Evolutionary conservation across 2,329 filamentous ascomycete genomes (phyloP).

Genomic region (Stachybotrys chlorohalonatus): DNA sequence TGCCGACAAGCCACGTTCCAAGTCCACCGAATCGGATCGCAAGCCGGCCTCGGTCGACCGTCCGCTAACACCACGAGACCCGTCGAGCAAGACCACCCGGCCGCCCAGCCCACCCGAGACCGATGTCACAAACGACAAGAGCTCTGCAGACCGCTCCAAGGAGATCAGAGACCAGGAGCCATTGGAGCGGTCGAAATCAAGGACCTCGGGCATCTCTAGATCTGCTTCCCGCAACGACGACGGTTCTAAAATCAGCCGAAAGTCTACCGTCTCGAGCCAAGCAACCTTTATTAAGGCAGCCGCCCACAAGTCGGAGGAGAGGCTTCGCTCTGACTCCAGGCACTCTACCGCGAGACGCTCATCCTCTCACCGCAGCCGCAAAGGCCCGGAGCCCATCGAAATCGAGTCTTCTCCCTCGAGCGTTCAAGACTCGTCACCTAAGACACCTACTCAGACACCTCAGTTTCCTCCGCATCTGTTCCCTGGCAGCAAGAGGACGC

Average conservation of each 20-base stretch:
- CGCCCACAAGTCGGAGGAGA: constrained; percentile 23
- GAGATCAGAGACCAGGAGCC: constrained; percentile 2
- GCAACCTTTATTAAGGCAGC: constrained; percentile 40
- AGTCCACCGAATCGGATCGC: constrained; percentile 33
- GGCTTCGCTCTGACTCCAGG: constrained; percentile 23
- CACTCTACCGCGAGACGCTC: constrained; percentile 23
- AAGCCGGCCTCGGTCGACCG: constrained; percentile 17
- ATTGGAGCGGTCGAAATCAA: constrained; percentile 30
- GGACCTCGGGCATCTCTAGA: constrained; percentile 32
- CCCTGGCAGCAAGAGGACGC: constrained; percentile 26
- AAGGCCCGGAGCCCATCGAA: constrained; percentile 29
- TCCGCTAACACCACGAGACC: constrained; percentile 3
- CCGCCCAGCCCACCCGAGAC: constrained; percentile 58
- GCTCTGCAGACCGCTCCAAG: constrained; percentile 22
- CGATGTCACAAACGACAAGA: constrained; percentile 39
- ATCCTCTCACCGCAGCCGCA: constrained; percentile 25
- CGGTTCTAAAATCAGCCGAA: constrained; percentile 41
- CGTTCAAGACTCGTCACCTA: constrained; percentile 47
- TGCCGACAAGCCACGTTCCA: constrained; percentile 28
- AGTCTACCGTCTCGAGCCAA: constrained; percentile 50
- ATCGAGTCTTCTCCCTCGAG: constrained; percentile 37
- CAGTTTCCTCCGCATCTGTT: constrained; percentile 39
- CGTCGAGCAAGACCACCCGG: constrained; percentile 32
- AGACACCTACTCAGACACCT: constrained; percentile 48
- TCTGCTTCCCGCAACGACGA: constrained; percentile 38